Percentiles rank a stretch among this genome's conserved stretches.
phyloP scores from a whole-genome alignment of 2,329 filamentous ascomycete species.

The Setomelanomma holmii region DNA sequence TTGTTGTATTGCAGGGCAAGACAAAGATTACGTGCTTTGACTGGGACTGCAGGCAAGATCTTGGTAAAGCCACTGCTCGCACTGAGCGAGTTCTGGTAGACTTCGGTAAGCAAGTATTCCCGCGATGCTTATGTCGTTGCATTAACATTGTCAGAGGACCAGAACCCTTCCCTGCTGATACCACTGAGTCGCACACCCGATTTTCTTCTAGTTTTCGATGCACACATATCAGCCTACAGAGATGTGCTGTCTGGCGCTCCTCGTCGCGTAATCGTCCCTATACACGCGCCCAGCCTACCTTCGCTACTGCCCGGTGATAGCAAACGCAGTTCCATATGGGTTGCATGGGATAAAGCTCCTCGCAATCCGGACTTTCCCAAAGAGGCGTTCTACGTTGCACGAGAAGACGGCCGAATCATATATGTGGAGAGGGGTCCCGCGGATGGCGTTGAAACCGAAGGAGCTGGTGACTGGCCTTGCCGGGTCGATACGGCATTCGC shows the following conservation, averaged over 20 bases:
- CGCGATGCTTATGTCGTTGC: no score
- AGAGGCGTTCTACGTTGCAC: conserved; percentile 84
- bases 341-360: conserved; percentile 81
- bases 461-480: conserved; percentile 67
- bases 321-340: conserved; percentile 69
- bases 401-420: conserved; percentile 84
- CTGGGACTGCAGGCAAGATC: conserved; percentile 58
- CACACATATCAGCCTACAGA: conserved; percentile 47
- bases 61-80: conserved; percentile 33
- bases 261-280: conserved; percentile 18
- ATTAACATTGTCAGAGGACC: conserved; percentile 41
- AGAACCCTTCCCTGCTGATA: conserved; percentile 49
- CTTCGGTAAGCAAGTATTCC: conserved; percentile 38
- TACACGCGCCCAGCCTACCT: conserved; percentile 47
- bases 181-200: conserved; percentile 50
- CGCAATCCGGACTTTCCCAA: conserved; percentile 65
- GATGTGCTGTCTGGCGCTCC: conserved; percentile 51
- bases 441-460: conserved; percentile 48
- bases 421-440: conserved; percentile 69
- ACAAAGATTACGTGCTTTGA: conserved; percentile 60
- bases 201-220: conserved; percentile 50
- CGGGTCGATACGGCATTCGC: conserved; percentile 85
- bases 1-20: conserved; percentile 55
- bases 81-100: conserved; percentile 36
- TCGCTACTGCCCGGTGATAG: conserved; percentile 52